Evolutionary conservation across 176 grass and related monocot genomes (phyloP).

Genomic region (Hsuehochloa calcarea): DNA sequence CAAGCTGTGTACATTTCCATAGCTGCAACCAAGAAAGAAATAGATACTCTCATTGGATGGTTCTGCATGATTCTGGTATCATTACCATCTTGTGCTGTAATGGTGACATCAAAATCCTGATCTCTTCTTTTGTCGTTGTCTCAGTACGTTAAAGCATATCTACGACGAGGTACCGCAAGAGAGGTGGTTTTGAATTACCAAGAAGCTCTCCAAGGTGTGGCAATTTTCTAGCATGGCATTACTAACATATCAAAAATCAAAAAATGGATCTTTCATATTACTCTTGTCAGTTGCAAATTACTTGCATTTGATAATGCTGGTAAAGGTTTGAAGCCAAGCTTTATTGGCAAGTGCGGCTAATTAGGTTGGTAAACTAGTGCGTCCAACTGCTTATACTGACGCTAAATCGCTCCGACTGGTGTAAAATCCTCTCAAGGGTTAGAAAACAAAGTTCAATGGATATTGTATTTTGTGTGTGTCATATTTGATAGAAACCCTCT

Average conservation of each 20-base stretch:
- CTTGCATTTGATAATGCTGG: slow-evolving; percentile 1
- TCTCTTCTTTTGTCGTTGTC: not conserved
- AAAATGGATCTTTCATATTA: slow-evolving; percentile 24
- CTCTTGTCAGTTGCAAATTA: not conserved
- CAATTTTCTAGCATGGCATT: slow-evolving; percentile 32
- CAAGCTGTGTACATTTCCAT: not conserved
- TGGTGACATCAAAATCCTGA: not conserved
- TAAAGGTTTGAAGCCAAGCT: not conserved
- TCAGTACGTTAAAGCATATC: slow-evolving; percentile 95
- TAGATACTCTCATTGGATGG: not conserved
- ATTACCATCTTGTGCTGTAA: slow-evolving; percentile 25
- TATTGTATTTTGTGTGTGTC: not conserved
- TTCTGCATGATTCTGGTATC: not conserved
- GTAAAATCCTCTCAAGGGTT: not conserved
- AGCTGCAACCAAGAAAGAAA: not conserved
- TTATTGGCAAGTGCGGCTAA: not conserved
- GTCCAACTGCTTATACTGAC: not conserved
- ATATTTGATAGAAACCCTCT: not conserved
- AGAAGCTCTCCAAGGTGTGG: slow-evolving; percentile 84
- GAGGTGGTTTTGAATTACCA: slow-evolving; percentile 75
- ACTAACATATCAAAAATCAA: slow-evolving; percentile 11
- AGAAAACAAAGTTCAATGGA: not conserved
- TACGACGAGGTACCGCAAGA: slow-evolving; percentile 75
- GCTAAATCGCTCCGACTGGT: not conserved
- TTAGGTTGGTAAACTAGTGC: not conserved